Percentiles rank a stretch among this genome's conserved stretches.
These are phyloP conservation scores for Phaffia australis DNA, from an alignment of 768 basidiomycete genomes.

Conservation along the genomic window DNA sequence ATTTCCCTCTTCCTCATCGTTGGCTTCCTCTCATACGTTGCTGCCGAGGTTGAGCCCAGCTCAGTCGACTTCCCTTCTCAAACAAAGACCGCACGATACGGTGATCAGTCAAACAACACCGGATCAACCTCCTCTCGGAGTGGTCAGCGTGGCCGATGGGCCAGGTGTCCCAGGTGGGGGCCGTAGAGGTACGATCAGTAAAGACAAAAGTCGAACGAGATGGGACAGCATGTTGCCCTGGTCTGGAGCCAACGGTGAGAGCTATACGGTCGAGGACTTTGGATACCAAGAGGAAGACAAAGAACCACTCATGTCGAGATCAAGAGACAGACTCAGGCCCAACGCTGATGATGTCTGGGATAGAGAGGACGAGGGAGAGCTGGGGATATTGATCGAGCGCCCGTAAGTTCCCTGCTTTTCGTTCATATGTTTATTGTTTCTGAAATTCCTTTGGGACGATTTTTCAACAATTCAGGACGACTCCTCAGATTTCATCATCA, in stretches of 20 bases:
- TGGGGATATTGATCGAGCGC: conserved; percentile 18
- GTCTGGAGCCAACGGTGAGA: background rate
- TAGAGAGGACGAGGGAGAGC: conserved; percentile 41
- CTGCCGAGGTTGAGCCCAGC: too few species aligned
- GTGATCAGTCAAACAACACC: too few species aligned
- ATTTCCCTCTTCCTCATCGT: too few species aligned
- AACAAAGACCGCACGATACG: too few species aligned
- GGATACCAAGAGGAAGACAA: conserved; percentile 29
- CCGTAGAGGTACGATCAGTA: conserved; percentile 10
- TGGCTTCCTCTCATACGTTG: too few species aligned
- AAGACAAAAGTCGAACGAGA: background rate
- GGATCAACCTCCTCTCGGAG: too few species aligned
- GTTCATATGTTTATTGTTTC: background rate
- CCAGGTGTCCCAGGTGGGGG: conserved; percentile 9
- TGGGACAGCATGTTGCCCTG: background rate
- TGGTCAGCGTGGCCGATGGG: background rate
- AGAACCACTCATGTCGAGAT: background rate
- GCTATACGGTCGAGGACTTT: conserved; percentile 11
- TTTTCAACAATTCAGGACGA: conserved; percentile 4
- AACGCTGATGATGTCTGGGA: conserved; percentile 54
- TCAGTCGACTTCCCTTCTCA: too few species aligned
- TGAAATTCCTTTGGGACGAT: background rate
- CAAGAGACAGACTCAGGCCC: conserved; percentile 44
- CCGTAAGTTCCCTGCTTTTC: conserved; percentile 11
- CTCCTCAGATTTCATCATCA: conserved; percentile 19